These are phyloP conservation scores for Trichomonascaceae sp. DNA, from an alignment of 1,139 yeast species.

Conservation along the genomic window DNA sequence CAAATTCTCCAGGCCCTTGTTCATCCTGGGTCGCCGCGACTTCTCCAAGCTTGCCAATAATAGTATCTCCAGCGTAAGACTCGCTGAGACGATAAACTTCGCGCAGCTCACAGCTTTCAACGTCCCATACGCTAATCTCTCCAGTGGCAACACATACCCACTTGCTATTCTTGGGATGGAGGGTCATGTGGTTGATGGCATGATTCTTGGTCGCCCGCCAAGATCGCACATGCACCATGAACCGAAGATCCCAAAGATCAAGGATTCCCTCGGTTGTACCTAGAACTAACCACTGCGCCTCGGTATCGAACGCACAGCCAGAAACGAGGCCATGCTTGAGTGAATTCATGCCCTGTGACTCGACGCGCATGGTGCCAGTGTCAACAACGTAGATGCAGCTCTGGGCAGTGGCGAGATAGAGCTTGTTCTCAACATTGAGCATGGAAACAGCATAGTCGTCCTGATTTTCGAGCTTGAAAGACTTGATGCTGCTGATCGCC, in stretches of 20 bases:
- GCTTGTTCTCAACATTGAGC: slow-evolving; percentile 24
- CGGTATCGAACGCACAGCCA: slow-evolving; percentile 43
- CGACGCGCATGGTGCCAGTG: slow-evolving; percentile 18
- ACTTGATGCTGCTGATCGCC: slow-evolving; percentile 20
- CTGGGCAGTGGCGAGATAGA: slow-evolving; percentile 38
- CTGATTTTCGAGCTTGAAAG: slow-evolving; percentile 1
- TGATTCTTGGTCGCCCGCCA: slow-evolving; percentile 42
- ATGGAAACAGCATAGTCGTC: slow-evolving; percentile 35
- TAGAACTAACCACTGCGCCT: slow-evolving; percentile 47
- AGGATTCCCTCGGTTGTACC: slow-evolving; percentile 69
- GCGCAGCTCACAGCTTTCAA: slow-evolving; percentile 50
- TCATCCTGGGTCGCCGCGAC: background rate
- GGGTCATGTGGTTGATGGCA: slow-evolving; percentile 35
- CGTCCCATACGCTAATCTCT: slow-evolving; percentile 66
- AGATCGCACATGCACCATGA: slow-evolving; percentile 43
- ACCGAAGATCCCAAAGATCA: slow-evolving; percentile 73
- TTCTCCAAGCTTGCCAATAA: too few relatives aligned
- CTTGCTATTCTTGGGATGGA: slow-evolving; percentile 31
- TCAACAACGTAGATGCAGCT: slow-evolving; percentile 46
- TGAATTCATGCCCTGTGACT: slow-evolving; percentile 28
- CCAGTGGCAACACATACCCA: slow-evolving; percentile 56
- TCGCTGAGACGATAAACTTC: slow-evolving; percentile 29
- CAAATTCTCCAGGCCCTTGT: background rate
- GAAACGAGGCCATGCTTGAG: slow-evolving; percentile 53
- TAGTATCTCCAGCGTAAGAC: background rate